Evolutionary conservation across 2,329 filamentous ascomycete species (phyloP).

Genomic region (Stemphylium vesicarium): DNA sequence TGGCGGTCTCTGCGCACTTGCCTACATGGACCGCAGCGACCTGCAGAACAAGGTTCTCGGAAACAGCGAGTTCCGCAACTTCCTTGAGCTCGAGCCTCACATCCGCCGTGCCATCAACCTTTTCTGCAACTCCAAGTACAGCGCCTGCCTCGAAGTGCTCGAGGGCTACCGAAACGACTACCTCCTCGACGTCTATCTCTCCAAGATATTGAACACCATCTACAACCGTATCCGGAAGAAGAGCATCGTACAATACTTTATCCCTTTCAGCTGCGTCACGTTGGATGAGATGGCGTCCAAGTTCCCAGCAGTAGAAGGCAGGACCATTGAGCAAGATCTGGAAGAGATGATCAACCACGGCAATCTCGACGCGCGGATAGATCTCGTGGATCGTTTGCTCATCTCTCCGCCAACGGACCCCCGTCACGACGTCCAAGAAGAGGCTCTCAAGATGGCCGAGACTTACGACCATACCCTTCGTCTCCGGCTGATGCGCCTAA

Average conservation of each 20-base stretch:
- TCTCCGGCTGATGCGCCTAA: conserved; percentile 78
- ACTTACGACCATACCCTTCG: conserved; percentile 77
- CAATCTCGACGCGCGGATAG: conserved; percentile 78
- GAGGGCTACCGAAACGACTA: conserved; percentile 85
- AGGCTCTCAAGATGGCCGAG: conserved; percentile 70
- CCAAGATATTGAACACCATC: conserved; percentile 72
- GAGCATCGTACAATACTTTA: conserved; percentile 91
- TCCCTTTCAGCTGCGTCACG: conserved; percentile 87
- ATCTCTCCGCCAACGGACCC: conserved; percentile 72
- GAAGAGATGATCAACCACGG: conserved; percentile 76
- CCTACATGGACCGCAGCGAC: conserved; percentile 81
- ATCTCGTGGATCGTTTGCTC: conserved; percentile 80
- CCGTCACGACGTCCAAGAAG: conserved; percentile 72
- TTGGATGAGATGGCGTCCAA: conserved; percentile 77
- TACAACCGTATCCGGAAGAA: conserved; percentile 82
- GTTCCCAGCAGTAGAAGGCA: conserved; percentile 65
- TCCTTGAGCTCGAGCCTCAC: conserved; percentile 91
- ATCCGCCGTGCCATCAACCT: conserved; percentile 87
- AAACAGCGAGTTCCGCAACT: conserved; percentile 83
- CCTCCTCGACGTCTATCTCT: conserved; percentile 85
- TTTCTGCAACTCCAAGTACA: conserved; percentile 91
- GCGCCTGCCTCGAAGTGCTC: conserved; percentile 80
- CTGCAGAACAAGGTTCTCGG: conserved; percentile 80
- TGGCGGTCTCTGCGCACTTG: conserved; percentile 86
- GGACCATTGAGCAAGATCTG: conserved; percentile 73